Conservation (phyloP, 1,284 basidiomycete species). For the Fomitopsis pinicola region DNA sequence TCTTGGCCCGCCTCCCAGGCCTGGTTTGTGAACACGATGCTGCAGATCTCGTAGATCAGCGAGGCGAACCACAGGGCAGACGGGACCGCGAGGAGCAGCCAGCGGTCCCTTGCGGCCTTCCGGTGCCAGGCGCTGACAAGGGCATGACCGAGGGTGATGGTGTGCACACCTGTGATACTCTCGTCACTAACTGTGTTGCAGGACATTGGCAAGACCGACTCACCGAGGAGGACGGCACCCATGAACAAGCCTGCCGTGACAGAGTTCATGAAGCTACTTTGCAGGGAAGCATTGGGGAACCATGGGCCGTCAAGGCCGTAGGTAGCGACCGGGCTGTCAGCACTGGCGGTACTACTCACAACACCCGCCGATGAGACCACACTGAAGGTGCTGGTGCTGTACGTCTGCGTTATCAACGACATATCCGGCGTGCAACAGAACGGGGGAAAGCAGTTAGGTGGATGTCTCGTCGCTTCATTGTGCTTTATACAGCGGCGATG, state of each 20-base stretch:
- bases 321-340: no score
- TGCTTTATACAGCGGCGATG: no score
- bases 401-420: no score
- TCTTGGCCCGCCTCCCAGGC: slow-evolving; percentile 31
- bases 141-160: slow-evolving; percentile 4
- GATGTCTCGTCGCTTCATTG: no score
- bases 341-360: no score
- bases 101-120: neutral
- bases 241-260: slow-evolving; percentile 11
- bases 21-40: slow-evolving; percentile 5
- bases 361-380: no score
- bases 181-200: neutral
- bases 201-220: neutral
- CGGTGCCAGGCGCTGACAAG: neutral
- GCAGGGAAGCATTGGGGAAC: neutral
- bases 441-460: no score
- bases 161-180: slow-evolving; percentile 5
- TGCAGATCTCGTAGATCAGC: slow-evolving; percentile 8
- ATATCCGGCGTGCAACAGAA: no score
- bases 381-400: no score
- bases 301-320: neutral
- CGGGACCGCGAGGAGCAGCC: slow-evolving; percentile 3
- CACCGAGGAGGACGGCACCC: slow-evolving; percentile 11
- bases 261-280: neutral
- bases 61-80: slow-evolving; percentile 1